phyloP scores from a whole-genome alignment of 108 stramenopile species.

The Craspedostauros australis region DNA sequence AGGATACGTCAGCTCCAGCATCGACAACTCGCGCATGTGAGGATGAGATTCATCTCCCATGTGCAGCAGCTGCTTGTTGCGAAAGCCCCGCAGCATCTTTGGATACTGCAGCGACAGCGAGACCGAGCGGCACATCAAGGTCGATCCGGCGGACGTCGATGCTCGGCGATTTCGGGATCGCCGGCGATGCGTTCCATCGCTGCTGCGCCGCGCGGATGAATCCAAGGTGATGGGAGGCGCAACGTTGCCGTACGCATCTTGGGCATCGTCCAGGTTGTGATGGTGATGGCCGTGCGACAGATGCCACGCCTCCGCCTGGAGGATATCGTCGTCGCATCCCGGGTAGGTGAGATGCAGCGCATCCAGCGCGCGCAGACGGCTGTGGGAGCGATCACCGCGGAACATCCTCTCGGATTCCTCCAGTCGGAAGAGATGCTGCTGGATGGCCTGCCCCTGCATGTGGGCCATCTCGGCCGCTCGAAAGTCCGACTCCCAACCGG shows the following conservation, averaged over 20 bases:
- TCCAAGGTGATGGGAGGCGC: no score
- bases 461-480: slow-evolving; percentile 6
- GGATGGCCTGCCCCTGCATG: background rate
- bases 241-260: no score
- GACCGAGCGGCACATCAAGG: no score
- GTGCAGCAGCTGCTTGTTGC: slow-evolving; percentile 20
- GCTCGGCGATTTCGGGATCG: no score
- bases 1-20: no score
- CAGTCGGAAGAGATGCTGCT: no score
- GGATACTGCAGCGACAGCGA: no score
- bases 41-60: no score
- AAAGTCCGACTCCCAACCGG: slow-evolving; percentile 26
- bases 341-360: slow-evolving; percentile 23
- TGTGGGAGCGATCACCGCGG: slow-evolving; percentile 5
- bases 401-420: slow-evolving; percentile 20
- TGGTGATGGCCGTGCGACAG: slow-evolving; percentile 7
- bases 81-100: slow-evolving; percentile 7
- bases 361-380: slow-evolving; percentile 13
- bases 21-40: no score
- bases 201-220: no score
- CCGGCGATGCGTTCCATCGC: no score
- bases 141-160: no score
- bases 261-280: slow-evolving; percentile 5
- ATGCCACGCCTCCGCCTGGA: slow-evolving; percentile 9
- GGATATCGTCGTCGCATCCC: slow-evolving; percentile 16